Conservation (phyloP, 2,329 filamentous ascomycete genomes). For the Trichoderma hamatum region DNA sequence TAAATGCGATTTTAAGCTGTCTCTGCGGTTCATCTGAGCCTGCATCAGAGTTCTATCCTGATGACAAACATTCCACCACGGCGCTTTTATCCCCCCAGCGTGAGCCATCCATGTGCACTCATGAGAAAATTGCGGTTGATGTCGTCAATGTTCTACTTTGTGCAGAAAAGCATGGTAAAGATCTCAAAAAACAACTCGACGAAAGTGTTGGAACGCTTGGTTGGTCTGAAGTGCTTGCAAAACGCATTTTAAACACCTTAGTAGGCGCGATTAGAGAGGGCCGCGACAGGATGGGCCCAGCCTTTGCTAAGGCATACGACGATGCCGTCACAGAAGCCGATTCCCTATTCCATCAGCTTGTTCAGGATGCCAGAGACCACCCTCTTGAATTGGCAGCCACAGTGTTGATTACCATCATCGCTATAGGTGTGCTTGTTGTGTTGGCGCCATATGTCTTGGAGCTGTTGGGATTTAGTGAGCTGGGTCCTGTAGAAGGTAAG, state of each 20-base stretch:
- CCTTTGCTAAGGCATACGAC: not conserved
- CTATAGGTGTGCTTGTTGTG: not conserved
- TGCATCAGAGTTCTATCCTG: not conserved
- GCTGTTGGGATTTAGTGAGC: not conserved
- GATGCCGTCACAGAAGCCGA: not conserved
- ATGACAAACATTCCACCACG: not conserved
- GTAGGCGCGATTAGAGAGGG: not conserved
- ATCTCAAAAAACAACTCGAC: not conserved
- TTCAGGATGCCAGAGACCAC: not conserved
- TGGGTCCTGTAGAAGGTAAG: not conserved
- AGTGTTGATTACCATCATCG: not conserved
- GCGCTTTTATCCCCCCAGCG: not conserved
- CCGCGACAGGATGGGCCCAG: not conserved
- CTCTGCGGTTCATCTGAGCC: not conserved
- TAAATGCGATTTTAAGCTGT: not conserved
- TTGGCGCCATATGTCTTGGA: not conserved
- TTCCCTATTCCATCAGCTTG: not conserved
- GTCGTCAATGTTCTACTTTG: not conserved
- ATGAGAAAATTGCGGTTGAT: not conserved
- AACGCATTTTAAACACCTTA: not conserved
- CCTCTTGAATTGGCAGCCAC: not conserved
- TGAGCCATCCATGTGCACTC: not conserved
- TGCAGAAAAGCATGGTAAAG: not conserved
- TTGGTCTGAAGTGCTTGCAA: not conserved
- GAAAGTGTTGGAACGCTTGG: not conserved